These are phyloP conservation scores for Macrolepiota dolichaula DNA, from an alignment of 768 basidiomycete genomes.

Conservation along the genomic window DNA sequence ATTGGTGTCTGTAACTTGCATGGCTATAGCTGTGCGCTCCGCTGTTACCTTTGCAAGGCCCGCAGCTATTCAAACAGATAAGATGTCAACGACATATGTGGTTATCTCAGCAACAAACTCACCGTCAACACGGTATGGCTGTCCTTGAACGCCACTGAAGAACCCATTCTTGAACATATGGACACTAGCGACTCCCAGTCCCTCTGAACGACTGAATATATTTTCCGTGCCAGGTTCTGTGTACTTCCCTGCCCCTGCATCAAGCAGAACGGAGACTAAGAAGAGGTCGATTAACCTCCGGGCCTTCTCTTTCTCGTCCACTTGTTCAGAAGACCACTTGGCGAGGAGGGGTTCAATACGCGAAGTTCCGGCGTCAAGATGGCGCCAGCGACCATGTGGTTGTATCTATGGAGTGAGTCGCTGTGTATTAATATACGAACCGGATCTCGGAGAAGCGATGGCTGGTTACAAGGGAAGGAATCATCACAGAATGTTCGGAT, in stretches of 20 bases:
- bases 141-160: constrained; percentile 63
- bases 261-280: constrained; percentile 86
- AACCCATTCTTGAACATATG: constrained; percentile 86
- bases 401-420: no score
- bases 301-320: constrained; percentile 55
- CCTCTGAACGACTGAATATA: constrained; percentile 67
- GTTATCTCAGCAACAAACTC: no score
- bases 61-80: constrained; percentile 50
- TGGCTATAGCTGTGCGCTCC: constrained; percentile 55
- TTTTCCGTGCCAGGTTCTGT: constrained; percentile 52
- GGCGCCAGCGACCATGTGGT: constrained; percentile 88
- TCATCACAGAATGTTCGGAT: no score
- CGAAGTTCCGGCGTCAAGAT: constrained; percentile 62
- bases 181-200: constrained; percentile 85
- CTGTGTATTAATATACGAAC: no score
- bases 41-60: constrained; percentile 65
- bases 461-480: no score
- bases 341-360: constrained; percentile 52
- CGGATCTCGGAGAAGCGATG: no score
- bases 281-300: constrained; percentile 86
- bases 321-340: constrained; percentile 47
- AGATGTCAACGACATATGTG: no score
- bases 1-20: constrained; percentile 79
- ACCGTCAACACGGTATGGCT: constrained; percentile 84
- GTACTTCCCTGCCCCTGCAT: constrained; percentile 89